These are phyloP conservation scores for Phytophthora tentaculata DNA, from an alignment of 352 stramenopile species.

Conservation along the genomic window DNA sequence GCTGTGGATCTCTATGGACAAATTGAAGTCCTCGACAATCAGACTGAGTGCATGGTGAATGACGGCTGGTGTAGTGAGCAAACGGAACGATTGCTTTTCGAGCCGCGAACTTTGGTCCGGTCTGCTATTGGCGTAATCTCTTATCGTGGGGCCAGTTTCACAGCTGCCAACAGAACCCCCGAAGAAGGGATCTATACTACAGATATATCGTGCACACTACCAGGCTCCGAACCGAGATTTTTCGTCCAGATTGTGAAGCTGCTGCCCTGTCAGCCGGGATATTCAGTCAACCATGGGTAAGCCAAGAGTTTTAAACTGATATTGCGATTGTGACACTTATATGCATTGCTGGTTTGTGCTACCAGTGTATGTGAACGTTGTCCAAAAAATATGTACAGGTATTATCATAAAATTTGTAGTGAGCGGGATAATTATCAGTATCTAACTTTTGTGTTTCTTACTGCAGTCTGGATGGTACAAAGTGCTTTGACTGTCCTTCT, in stretches of 20 bases:
- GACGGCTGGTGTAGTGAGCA: constrained; percentile 20
- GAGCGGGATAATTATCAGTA: neutral
- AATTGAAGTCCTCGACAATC: constrained; percentile 62
- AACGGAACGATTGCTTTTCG: constrained; percentile 36
- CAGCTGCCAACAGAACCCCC: constrained; percentile 25
- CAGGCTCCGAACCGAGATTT: constrained; percentile 31
- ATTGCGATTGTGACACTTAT: neutral
- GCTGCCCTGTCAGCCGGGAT: constrained; percentile 53
- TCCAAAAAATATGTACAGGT: constrained; percentile 61
- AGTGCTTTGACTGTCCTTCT: constrained; percentile 60
- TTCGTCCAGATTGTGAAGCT: constrained; percentile 46
- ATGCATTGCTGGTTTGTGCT: neutral
- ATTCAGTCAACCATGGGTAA: constrained; percentile 47
- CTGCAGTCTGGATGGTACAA: constrained; percentile 57
- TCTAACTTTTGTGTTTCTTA: constrained; percentile 1
- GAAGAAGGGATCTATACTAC: constrained; percentile 38
- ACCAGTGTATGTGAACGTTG: constrained; percentile 62
- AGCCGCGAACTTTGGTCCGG: constrained; percentile 32
- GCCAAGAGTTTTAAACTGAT: neutral
- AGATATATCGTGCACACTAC: constrained; percentile 54
- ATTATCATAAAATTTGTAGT: neutral
- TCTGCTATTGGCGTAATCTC: constrained; percentile 46
- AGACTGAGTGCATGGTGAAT: constrained; percentile 47
- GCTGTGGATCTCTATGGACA: constrained; percentile 67
- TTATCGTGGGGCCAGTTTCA: constrained; percentile 47